phyloP scores from a whole-genome alignment of 148 eudicot genomes.

The Vaccinium macrocarpon region DNA sequence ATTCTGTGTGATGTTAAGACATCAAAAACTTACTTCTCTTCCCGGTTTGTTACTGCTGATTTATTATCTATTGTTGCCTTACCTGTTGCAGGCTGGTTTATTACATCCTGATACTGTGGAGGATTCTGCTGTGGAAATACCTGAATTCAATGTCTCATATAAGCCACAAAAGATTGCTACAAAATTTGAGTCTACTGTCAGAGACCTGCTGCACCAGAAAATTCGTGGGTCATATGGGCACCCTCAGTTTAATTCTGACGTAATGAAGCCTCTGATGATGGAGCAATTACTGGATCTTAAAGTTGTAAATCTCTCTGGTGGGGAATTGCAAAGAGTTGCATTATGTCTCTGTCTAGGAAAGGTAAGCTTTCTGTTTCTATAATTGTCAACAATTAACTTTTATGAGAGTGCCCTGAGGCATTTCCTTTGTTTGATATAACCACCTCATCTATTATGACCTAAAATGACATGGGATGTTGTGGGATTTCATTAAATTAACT shows the following conservation, averaged over 20 bases:
- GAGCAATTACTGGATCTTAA: conserved; percentile 97
- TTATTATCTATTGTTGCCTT: too few species aligned
- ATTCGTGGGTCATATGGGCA: conserved; percentile 85
- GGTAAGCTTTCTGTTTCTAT: conserved; percentile 32
- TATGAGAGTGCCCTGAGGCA: background rate
- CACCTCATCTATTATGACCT: background rate
- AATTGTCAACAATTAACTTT: background rate
- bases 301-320: conserved; percentile 93
- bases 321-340: conserved; percentile 98
- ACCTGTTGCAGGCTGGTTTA: conserved; percentile 72
- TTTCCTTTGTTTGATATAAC: background rate
- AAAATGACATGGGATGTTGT: background rate
- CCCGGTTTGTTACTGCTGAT: background rate
- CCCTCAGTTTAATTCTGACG: conserved; percentile 90
- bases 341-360: conserved; percentile 87
- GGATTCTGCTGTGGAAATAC: conserved; percentile 75
- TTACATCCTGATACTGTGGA: conserved; percentile 75
- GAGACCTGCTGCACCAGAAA: conserved; percentile 67
- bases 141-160: conserved; percentile 90
- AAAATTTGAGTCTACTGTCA: conserved; percentile 57
- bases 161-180: conserved; percentile 98
- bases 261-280: conserved; percentile 93
- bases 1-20: background rate
- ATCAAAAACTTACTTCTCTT: too few species aligned
- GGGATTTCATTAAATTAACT: background rate